Base-by-base conservation (phyloP, 306 rosid species). In the Hylodesmum podocarpum region DNA sequence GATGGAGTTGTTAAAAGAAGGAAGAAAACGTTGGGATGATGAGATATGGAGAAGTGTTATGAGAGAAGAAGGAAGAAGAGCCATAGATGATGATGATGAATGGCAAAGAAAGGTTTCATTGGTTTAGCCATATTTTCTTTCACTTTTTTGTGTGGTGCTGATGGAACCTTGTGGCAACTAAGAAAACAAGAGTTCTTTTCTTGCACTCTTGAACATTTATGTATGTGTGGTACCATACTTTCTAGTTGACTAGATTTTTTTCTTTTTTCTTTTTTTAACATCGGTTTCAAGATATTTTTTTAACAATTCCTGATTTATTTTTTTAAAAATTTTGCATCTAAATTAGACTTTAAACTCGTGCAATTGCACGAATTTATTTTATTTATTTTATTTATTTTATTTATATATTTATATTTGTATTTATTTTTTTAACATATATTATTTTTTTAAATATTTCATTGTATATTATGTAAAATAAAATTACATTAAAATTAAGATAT, bases 21-120 rank as follows among this genome's bases (percentile, higher is more conserved):
- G 68, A 81, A 72, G 61, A 46, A 18, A 19, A 28, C 31, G 39
- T 46, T 78, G 75, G 39, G 86, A 44, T 76, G 84, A 70, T 76
- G 84, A 70, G 57, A 53, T 41, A 24, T 85, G 86, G 67, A 57
- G 40, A 67, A 74, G 19, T 58, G 57, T 67, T 73, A 19, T 59
- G 74, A 40, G 43, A 51, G 62, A 65, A 66, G 72, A 41, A 66
- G 78, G 82, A 78, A 75, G 82, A 85, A 81, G 80, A 82, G 88
- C 88, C 86, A 85, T 85, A 25, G 84, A 68, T 70, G 81, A 78
- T 70, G 84, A 68, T 70, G 81, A 78, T 70, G 88, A 70, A 54
- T 78, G 82, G 50, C 5, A 63, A 53, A 4, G 49, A 47, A 51
- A 33, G 5, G 44, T 31, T 76, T 63, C 61, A 59, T 41, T 34